Evolutionary conservation across 2,329 filamentous ascomycete species (phyloP).

Genomic region (Xylaria polymorpha): DNA sequence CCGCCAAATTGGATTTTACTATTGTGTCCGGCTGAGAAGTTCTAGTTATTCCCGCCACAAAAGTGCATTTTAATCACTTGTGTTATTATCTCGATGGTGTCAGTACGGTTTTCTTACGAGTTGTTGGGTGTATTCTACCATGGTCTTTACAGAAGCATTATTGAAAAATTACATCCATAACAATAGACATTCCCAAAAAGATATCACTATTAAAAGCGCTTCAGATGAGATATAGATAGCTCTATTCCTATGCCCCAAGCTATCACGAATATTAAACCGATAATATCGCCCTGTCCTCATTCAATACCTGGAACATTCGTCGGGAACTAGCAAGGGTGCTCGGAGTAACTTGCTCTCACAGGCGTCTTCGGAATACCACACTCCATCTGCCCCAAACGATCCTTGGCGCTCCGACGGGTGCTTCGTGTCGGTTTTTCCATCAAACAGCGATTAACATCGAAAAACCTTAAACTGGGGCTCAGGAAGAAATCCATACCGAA

Average conservation of each 20-base stretch:
- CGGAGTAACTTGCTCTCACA: neutral
- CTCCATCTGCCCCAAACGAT: conserved; percentile 30
- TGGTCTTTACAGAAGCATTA: neutral
- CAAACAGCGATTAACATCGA: conserved; percentile 29
- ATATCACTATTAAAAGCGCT: neutral
- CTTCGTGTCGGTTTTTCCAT: conserved; percentile 32
- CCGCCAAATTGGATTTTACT: neutral
- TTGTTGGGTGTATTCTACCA: neutral
- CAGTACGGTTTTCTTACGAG: neutral
- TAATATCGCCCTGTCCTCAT: neutral
- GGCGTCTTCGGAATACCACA: conserved; percentile 32
- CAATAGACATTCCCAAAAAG: neutral
- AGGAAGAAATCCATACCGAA: conserved; percentile 2
- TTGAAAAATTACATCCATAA: too few relatives aligned
- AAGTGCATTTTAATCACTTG: neutral
- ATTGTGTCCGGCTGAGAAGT: neutral
- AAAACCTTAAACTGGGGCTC: neutral
- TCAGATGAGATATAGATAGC: neutral
- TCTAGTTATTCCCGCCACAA: neutral
- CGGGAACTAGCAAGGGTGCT: neutral
- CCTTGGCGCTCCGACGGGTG: conserved; percentile 26
- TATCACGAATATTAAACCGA: neutral
- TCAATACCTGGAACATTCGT: neutral
- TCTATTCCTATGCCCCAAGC: neutral
- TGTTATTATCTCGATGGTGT: neutral